Conservation (phyloP, 2,329 filamentous ascomycete genomes). For the Fusarium sp. region DNA sequence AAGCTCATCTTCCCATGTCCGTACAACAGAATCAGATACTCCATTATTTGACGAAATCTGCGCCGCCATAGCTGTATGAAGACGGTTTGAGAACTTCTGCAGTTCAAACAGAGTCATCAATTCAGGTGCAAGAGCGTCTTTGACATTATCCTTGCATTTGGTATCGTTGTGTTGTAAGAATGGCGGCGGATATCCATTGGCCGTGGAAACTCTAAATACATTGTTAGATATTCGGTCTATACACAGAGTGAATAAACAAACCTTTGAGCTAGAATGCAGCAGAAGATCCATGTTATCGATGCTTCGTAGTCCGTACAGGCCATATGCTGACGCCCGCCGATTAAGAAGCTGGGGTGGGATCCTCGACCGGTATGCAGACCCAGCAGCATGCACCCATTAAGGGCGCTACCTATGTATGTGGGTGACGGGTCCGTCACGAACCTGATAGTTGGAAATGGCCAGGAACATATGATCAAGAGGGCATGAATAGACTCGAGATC, state of each 20-base stretch:
- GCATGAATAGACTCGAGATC: slow-evolving; percentile 65
- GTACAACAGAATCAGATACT: slow-evolving; percentile 62
- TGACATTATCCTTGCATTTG: slow-evolving; percentile 56
- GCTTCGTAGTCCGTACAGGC: slow-evolving; percentile 66
- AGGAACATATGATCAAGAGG: slow-evolving; percentile 64
- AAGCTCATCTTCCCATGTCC: slow-evolving; percentile 66
- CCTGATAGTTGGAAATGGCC: slow-evolving; percentile 65
- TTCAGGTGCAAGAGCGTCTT: slow-evolving; percentile 59
- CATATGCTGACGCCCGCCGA: slow-evolving; percentile 59
- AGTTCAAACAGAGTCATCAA: slow-evolving; percentile 61
- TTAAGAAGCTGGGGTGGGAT: slow-evolving; percentile 62
- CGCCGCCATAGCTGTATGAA: slow-evolving; percentile 63
- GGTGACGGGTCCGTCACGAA: slow-evolving; percentile 65
- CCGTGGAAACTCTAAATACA: slow-evolving; percentile 52
- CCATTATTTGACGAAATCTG: slow-evolving; percentile 62
- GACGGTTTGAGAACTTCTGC: slow-evolving; percentile 64
- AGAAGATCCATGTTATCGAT: slow-evolving; percentile 66
- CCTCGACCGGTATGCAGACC: slow-evolving; percentile 67
- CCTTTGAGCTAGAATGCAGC: slow-evolving; percentile 66
- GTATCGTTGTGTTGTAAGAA: slow-evolving; percentile 65
- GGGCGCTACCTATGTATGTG: slow-evolving; percentile 61
- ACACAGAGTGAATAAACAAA: slow-evolving; percentile 37
- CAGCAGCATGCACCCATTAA: slow-evolving; percentile 63
- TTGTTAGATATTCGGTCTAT: slow-evolving; percentile 14
- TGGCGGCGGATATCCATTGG: slow-evolving; percentile 62